These are phyloP conservation scores for Pharus latifolius DNA, from an alignment of 176 grass and related monocot genomes.

Conservation along the genomic window DNA sequence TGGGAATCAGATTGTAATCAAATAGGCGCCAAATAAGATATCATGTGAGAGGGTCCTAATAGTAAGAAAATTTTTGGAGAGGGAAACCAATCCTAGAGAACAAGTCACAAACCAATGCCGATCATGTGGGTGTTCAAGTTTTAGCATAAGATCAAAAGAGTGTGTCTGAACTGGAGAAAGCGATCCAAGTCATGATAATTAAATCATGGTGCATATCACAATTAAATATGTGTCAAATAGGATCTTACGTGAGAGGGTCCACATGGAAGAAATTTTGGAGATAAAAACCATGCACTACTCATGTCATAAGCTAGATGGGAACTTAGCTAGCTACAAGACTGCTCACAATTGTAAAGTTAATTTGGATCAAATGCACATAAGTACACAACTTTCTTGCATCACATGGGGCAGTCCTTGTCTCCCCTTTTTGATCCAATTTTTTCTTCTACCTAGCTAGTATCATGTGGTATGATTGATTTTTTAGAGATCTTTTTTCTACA, in stretches of 20 bases:
- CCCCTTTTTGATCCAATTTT: not conserved
- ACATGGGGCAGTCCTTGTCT: slow-evolving; percentile 18
- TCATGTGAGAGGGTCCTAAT: too few relatives aligned
- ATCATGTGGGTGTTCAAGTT: not conserved
- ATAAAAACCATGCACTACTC: not conserved
- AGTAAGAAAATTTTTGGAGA: too few relatives aligned
- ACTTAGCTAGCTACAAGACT: not conserved
- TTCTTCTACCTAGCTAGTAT: not conserved
- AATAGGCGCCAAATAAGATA: too few relatives aligned
- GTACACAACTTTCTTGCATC: slow-evolving; percentile 17
- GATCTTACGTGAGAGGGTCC: too few relatives aligned
- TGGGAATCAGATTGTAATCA: too few relatives aligned
- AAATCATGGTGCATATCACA: too few relatives aligned
- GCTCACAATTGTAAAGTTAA: not conserved
- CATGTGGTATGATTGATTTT: slow-evolving; percentile 4
- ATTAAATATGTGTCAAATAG: too few relatives aligned
- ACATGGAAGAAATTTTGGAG: too few relatives aligned
- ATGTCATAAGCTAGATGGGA: not conserved
- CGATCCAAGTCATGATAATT: too few relatives aligned
- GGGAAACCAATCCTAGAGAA: slow-evolving; percentile 11
- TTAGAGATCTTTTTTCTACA: not conserved
- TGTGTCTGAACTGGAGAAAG: slow-evolving; percentile 30
- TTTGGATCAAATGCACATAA: slow-evolving; percentile 11
- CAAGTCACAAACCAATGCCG: not conserved
- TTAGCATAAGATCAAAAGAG: slow-evolving; percentile 18